phyloP scores from a whole-genome alignment of 768 basidiomycete species.

The Lactarius psammicola region DNA sequence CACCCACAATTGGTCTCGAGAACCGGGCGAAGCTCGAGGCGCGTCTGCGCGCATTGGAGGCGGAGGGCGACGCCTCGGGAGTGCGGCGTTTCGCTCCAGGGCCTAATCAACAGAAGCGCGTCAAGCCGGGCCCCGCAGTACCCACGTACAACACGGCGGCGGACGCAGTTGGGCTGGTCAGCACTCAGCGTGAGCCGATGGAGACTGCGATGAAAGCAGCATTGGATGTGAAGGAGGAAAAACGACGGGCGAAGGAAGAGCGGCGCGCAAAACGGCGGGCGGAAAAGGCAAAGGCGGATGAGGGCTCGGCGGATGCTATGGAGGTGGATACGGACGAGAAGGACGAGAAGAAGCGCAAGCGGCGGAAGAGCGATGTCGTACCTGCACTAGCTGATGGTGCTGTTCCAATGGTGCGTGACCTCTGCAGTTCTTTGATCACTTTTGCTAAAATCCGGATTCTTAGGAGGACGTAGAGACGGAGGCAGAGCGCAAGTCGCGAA shows the following conservation, averaged over 20 bases:
- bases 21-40: slow-evolving; percentile 96
- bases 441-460: slow-evolving; percentile 14
- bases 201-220: slow-evolving; percentile 72
- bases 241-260: slow-evolving; percentile 78
- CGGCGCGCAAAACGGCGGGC: slow-evolving; percentile 62
- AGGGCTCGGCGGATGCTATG: slow-evolving; percentile 38
- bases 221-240: slow-evolving; percentile 84
- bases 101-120: slow-evolving; percentile 68
- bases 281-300: slow-evolving; percentile 43
- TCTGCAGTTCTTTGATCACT: not conserved
- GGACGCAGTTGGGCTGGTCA: slow-evolving; percentile 78
- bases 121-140: slow-evolving; percentile 76
- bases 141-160: slow-evolving; percentile 85
- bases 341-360: slow-evolving; percentile 42
- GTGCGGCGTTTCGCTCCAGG: slow-evolving; percentile 64
- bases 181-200: slow-evolving; percentile 83
- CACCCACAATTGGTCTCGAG: slow-evolving; percentile 87
- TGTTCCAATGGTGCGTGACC: slow-evolving; percentile 29
- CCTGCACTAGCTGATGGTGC: slow-evolving; percentile 10
- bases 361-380: slow-evolving; percentile 34
- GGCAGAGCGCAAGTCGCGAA: slow-evolving; percentile 78
- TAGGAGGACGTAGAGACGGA: slow-evolving; percentile 65
- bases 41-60: slow-evolving; percentile 84
- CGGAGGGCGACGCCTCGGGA: slow-evolving; percentile 69
- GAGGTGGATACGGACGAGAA: slow-evolving; percentile 44